Percentiles rank a stretch among this genome's conserved stretches.
These are phyloP conservation scores for Coniophora puteana DNA, from an alignment of 1,284 basidiomycete species.

Conservation along the genomic window DNA sequence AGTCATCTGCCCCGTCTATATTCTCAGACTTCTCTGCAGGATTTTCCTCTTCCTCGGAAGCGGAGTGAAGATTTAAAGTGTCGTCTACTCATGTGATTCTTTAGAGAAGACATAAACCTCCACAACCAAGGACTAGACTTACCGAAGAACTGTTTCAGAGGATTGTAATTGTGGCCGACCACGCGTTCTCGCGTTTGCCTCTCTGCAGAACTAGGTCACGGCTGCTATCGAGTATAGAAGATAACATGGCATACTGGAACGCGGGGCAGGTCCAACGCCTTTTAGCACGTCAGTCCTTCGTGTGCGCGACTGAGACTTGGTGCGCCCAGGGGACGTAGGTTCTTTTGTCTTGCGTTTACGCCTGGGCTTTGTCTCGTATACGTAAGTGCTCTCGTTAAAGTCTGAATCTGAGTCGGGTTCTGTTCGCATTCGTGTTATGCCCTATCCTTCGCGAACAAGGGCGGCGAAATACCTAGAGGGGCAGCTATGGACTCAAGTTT, in stretches of 20 bases:
- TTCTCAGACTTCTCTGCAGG: background rate
- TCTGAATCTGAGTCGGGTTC: slow-evolving; percentile 53
- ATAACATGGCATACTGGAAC: slow-evolving; percentile 11
- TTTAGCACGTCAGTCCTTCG: slow-evolving; percentile 9
- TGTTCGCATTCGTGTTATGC: slow-evolving; percentile 6
- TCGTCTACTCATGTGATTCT: slow-evolving; percentile 18
- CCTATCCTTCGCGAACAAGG: background rate
- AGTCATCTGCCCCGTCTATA: slow-evolving; percentile 22
- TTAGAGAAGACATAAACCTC: background rate
- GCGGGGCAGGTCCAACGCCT: slow-evolving; percentile 6
- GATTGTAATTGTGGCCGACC: slow-evolving; percentile 15
- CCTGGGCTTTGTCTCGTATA: slow-evolving; percentile 33
- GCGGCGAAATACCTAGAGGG: slow-evolving; percentile 20
- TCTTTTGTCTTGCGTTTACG: slow-evolving; percentile 15
- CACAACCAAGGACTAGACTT: slow-evolving; percentile 1
- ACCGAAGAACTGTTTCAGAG: slow-evolving; percentile 27
- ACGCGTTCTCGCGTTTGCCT: slow-evolving; percentile 1
- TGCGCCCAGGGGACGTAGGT: slow-evolving; percentile 11
- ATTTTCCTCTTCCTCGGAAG: slow-evolving; percentile 36
- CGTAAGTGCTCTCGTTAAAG: slow-evolving; percentile 42
- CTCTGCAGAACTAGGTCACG: background rate
- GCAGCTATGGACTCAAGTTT: slow-evolving; percentile 23
- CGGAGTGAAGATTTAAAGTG: slow-evolving; percentile 41
- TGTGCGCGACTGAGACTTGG: slow-evolving; percentile 12
- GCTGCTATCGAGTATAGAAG: background rate